Base-by-base conservation (phyloP, 192 early-diverging fungal genomes). In the Coemansia sp. region DNA sequence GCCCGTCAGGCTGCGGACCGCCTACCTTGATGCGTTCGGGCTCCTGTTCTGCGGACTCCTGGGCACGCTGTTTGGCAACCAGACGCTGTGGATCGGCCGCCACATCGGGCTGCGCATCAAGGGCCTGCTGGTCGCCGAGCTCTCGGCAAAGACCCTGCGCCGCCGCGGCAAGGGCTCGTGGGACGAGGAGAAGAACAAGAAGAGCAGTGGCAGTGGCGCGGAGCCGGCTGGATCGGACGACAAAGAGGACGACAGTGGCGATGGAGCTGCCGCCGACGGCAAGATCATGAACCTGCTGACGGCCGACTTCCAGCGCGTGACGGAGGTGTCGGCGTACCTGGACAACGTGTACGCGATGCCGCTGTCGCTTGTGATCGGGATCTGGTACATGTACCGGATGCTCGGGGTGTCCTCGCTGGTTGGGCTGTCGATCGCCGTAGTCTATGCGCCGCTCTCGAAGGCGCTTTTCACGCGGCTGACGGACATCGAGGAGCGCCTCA, bases 361-460 rank as follows among this genome's bases (percentile, higher is more conserved):
- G 9, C 59, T 92, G 32, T 84, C 87, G 59, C 82, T 92, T 52
- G 23, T 87, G 13, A 81, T 94, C 23, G 89, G 87, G 19, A 83
- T 94, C 40, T 72, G 76, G 68, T 86, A 85, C 63, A 84, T 98
- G 64, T 91, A 93, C 61, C 65, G 59, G 62, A 74, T 98, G 39
- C 81, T 98, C 44, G 95, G 95, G 7, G 78, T 85, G 23, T 87
- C 94, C n/a, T 92, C 93, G 11, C 44, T 95, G 8, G 87, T 89
- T 38, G 94, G 93, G 13, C 79, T 96, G 18, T 72, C 76, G 0
- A 75, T 89, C 32, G 86, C 94, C 61, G 50, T 92, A 7, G 21
- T 90, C 10, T 81, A 84, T 21, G 84, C 85, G 44, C 89, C 90
- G 39, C 12, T 89, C 18, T 70, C 52, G 80, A 87, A 64, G 77